These are phyloP conservation scores for Shiraia bambusicola DNA, from an alignment of 2,329 filamentous ascomycete species.

Conservation along the genomic window DNA sequence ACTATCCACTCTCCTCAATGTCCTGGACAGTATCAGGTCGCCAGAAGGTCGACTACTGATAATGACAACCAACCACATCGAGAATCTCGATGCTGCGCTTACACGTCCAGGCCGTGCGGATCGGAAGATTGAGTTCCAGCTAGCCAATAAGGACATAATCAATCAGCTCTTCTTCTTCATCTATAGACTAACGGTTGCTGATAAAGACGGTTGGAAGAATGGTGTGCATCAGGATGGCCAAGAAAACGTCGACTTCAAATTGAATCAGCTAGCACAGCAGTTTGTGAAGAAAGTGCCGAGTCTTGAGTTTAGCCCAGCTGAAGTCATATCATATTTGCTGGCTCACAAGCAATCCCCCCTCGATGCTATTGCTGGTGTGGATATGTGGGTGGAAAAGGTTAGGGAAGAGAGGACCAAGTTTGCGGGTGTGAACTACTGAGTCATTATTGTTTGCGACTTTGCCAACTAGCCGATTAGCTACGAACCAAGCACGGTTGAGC, in stretches of 20 bases:
- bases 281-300: conserved; percentile 15
- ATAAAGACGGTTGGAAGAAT: neutral
- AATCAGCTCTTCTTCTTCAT: conserved; percentile 14
- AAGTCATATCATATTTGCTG: conserved; percentile 17
- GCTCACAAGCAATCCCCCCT: conserved; percentile 16
- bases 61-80: conserved; percentile 1
- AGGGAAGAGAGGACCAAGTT: conserved; percentile 16
- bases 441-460: too few relatives aligned
- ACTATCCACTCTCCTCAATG: conserved; percentile 1
- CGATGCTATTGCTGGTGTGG: conserved; percentile 14
- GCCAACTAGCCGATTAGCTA: too few relatives aligned
- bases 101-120: conserved; percentile 1
- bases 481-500: too few relatives aligned
- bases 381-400: conserved; percentile 11
- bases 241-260: conserved; percentile 8
- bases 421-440: conserved; percentile 6
- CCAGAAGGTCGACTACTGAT: conserved; percentile 1
- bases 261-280: conserved; percentile 14
- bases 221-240: conserved; percentile 4
- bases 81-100: conserved; percentile 1
- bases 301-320: conserved; percentile 16
- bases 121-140: neutral
- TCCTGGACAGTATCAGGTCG: neutral
- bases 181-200: conserved; percentile 2
- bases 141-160: too few relatives aligned